phyloP scores from a whole-genome alignment of 805 yeast species.

The Nakazawaea ishiwadae region DNA sequence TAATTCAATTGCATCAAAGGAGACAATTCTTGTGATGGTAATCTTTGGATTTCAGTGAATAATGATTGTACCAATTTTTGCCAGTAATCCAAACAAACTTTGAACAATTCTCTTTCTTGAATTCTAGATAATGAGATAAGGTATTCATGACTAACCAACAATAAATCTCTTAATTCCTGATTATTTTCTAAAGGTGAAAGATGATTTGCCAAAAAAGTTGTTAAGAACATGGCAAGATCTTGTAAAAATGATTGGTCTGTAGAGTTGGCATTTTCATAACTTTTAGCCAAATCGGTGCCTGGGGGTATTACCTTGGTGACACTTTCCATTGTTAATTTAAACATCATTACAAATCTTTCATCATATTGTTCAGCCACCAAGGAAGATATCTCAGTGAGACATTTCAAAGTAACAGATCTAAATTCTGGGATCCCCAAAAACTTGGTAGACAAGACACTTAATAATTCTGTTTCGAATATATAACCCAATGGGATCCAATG shows the following conservation, averaged over 20 bases:
- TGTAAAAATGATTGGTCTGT: constrained; percentile 91
- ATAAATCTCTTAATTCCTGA: constrained; percentile 49
- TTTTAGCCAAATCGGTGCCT: constrained; percentile 61
- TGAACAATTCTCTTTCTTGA: constrained; percentile 94
- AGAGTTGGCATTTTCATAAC: constrained; percentile 72
- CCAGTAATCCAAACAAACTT: constrained; percentile 96
- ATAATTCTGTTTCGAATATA: constrained; percentile 81
- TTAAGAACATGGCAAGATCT: constrained; percentile 89
- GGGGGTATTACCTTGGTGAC: constrained; percentile 67
- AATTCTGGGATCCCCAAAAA: constrained; percentile 76
- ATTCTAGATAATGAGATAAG: constrained; percentile 81
- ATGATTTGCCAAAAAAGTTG: constrained; percentile 79
- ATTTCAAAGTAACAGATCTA: constrained; percentile 81
- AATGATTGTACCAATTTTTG: constrained; percentile 74
- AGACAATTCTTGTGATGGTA: constrained; percentile 67
- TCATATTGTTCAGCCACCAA: constrained; percentile 53
- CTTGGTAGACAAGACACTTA: constrained; percentile 67
- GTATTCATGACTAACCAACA: constrained; percentile 72
- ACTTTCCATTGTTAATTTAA: constrained; percentile 68
- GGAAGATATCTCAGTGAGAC: constrained; percentile 86
- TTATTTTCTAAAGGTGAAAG: constrained; percentile 58
- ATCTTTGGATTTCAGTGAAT: constrained; percentile 77
- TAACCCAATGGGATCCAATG: constrained; percentile 94
- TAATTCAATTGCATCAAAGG: constrained; percentile 70
- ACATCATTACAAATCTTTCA: constrained; percentile 61